Evolutionary conservation across 495 filamentous ascomycete species (phyloP), one percentile per base, ranked within the genome.

Genomic region (Penicillium macrosclerotiorum): DNA sequence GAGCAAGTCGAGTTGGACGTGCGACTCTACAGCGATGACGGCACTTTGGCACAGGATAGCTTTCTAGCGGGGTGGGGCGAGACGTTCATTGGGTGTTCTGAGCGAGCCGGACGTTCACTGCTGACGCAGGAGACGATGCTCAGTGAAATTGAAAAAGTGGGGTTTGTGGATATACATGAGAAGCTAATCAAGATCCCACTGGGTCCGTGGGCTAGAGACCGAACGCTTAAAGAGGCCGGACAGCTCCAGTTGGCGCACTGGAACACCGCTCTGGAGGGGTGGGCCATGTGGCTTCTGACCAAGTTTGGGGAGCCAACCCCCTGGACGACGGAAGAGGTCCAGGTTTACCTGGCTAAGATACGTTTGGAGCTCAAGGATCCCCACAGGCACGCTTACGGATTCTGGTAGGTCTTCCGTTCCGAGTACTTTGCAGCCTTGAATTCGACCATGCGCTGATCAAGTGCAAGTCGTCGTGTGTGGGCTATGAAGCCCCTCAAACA

Each of bases 1-100:
- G 78, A 81, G 42, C 52, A 76, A 37, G 69, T 76, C 43, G 76
- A 81, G 31, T 50, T 75, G 11, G 47, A 58, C 36, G 59, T 62
- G 37, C 39, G 47, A 39, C 62, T 70, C 22, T 34, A 44, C 2
- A 68, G 57, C 44, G 71, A 76, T 49, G 76, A 78, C 57, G 55
- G 59, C 26, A 62, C 62, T 26, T 41, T 67, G 9, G 40, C 40
- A 22, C 53, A 52, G n/a, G 52, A 52, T 26, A 63, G 61, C 36
- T 18, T 38, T 5, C 33, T 74, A 5, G 41, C 33, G 0, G 24
- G 59, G 5, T 55, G 40, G 30, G 47, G 44, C 13, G 16, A 47
- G 1, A 32, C 51, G 6, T 52, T 59, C 32, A 42, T 53, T 6
- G 52, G 59, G 5, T 49, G 37, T 24, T 27, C 29, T 14, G 38